Conservation (phyloP, 768 basidiomycete species). For the Rickenella mellea region DNA sequence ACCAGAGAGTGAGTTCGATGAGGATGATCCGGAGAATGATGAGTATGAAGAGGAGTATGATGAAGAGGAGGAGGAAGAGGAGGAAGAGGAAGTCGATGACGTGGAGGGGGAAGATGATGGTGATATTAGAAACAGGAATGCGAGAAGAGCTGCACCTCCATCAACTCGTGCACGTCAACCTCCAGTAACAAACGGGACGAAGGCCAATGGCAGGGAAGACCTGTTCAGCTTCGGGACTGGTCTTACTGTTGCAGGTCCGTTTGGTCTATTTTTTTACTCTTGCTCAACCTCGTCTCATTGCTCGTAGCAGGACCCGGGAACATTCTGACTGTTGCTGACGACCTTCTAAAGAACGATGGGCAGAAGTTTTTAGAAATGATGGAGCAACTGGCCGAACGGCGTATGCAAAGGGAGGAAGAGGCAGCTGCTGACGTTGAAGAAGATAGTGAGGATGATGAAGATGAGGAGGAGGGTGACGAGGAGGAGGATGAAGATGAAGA, state of each 20-base stretch:
- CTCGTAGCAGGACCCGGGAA: constrained; percentile 65
- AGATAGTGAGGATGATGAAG: constrained; percentile 40
- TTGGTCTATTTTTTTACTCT: constrained; percentile 5
- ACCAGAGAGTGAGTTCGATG: constrained; percentile 56
- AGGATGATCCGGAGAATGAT: constrained; percentile 50
- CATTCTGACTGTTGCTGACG: constrained; percentile 96
- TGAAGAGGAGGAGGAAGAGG: constrained; percentile 52
- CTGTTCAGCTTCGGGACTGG: constrained; percentile 74
- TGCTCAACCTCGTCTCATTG: constrained; percentile 12
- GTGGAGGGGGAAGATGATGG: constrained; percentile 20
- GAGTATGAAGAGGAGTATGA: constrained; percentile 46
- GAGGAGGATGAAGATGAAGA: constrained; percentile 44
- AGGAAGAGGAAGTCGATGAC: constrained; percentile 64
- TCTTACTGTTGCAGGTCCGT: constrained; percentile 71
- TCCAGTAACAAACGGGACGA: constrained; percentile 30
- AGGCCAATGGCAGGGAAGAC: constrained; percentile 47
- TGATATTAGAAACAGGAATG: constrained; percentile 16
- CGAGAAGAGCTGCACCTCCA: constrained; percentile 13
- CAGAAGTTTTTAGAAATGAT: constrained; percentile 99
- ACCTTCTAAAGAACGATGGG: constrained; percentile 96
- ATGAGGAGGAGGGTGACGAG: constrained; percentile 40
- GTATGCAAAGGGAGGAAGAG: constrained; percentile 85
- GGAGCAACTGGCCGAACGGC: constrained; percentile 93
- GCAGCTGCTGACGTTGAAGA: constrained; percentile 34
- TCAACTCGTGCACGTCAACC: constrained; percentile 17